Base-by-base conservation (phyloP, 1,284 basidiomycete species). In the Pseudozyma thailandica region DNA sequence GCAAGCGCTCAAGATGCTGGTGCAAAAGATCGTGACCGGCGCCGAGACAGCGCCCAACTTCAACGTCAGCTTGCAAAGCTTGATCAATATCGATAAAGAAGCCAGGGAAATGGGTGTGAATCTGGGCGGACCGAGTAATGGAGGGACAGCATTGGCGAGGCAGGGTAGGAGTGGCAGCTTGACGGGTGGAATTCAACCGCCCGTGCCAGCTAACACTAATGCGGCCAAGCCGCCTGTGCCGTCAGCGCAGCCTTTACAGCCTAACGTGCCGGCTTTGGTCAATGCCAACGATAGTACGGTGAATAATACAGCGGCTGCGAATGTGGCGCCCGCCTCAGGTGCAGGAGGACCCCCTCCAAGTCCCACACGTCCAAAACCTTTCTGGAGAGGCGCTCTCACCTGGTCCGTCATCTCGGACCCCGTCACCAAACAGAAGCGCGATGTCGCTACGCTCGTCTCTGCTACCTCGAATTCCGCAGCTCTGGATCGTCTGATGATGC, bases 11-110 rank as follows among this genome's bases (percentile, higher is more conserved):
- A 69, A 71, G 45, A 57, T 53, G 47, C 54, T 77, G 23, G 59
- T 72, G 3, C 66, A 73, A 9, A 46, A 51, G 12, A 50, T 79
- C n/a, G 49, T 68, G 7, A 48, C 60, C 15, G 72, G 75, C 2
- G 50, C 45, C 8, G 58, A 63, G 26, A 54, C 68, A 4, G 58
- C 46, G 7, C 73, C 73, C 9, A 72, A 77, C 30, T 68, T 79
- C 46, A 76, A 75, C 30, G 58, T 60, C 2, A 65, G 70, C 28
- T 31, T 77, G 28, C 75, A 75, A 48, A 65, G 71, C 26, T 57
- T 79, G 46, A 65, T 77, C 26, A 74, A 63, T 13, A 79, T 79
- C 33, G 75, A 77, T 28, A 77, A 75, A 51, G 77, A 79, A 49
- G 77, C 77, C 3, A 60, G 50, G 31, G 73, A 79, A 41, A 68